Conservation (phyloP, 2,329 filamentous ascomycete species). For the Dactylellina drechsleri region DNA sequence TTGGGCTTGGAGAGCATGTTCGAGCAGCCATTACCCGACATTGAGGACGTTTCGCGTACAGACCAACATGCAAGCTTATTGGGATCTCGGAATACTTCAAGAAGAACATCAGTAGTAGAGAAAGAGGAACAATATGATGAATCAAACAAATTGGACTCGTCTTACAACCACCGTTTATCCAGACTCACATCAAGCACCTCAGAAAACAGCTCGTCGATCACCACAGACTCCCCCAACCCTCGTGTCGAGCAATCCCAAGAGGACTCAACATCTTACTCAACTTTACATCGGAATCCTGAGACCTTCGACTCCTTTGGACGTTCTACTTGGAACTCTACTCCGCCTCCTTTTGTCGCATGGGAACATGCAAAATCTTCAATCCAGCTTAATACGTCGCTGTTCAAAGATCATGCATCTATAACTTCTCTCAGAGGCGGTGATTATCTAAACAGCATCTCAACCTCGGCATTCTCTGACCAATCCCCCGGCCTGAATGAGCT, state of each 20-base stretch:
- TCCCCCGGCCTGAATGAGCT: conserved; percentile 42
- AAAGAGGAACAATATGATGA: too few species aligned
- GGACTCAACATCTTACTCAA: neutral
- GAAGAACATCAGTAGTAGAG: too few species aligned
- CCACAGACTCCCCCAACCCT: too few species aligned
- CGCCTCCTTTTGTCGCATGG: conserved; percentile 30
- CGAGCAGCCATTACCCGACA: conserved; percentile 3
- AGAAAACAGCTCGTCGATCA: too few species aligned
- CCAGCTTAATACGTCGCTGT: conserved; percentile 11
- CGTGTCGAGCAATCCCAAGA: too few species aligned
- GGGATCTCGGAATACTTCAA: too few species aligned
- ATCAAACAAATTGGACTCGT: too few species aligned
- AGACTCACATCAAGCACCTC: too few species aligned
- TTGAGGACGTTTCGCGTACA: too few species aligned
- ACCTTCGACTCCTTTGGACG: conserved; percentile 24
- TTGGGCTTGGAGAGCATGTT: conserved; percentile 43
- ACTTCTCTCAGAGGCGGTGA: conserved; percentile 25
- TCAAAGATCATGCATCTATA: conserved; percentile 12
- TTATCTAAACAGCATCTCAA: conserved; percentile 47
- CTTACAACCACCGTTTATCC: too few species aligned
- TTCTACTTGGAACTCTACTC: conserved; percentile 39
- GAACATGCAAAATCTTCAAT: conserved; percentile 15
- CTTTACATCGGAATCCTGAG: conserved; percentile 12
- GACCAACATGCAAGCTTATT: too few species aligned
- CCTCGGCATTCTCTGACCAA: conserved; percentile 47